Conservation (phyloP, 2,329 filamentous ascomycete genomes). For the Sclerotinia trifoliorum region DNA sequence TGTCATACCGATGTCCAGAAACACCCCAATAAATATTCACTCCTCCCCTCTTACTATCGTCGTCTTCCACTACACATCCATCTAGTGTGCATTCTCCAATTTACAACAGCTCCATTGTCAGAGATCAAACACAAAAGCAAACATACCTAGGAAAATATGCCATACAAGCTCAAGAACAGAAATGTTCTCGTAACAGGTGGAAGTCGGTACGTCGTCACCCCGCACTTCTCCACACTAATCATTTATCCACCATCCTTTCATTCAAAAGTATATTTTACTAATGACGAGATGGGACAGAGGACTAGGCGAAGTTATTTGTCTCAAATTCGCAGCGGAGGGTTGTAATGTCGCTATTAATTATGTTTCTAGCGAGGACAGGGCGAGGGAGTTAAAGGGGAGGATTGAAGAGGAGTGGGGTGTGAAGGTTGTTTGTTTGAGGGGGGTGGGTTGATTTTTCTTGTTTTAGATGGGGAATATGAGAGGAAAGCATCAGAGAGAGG, state of each 20-base stretch:
- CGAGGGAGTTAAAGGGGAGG: slow-evolving; percentile 52
- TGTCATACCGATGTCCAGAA: not conserved
- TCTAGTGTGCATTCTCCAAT: not conserved
- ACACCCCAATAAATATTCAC: not conserved
- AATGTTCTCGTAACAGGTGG: slow-evolving; percentile 65
- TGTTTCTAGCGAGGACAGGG: slow-evolving; percentile 53
- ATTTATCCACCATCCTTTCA: not conserved
- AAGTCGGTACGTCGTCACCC: slow-evolving; percentile 51
- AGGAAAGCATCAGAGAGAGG: not conserved
- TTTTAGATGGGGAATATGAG: no score
- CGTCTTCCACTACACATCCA: not conserved
- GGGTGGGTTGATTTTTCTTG: slow-evolving; percentile 43
- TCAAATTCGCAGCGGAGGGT: slow-evolving; percentile 62
- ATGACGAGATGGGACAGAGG: slow-evolving; percentile 47
- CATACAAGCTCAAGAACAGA: slow-evolving; percentile 58
- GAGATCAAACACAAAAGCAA: not conserved
- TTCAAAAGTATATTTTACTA: not conserved
- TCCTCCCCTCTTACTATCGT: not conserved
- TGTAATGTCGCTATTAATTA: slow-evolving; percentile 67
- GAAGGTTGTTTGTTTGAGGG: slow-evolving; percentile 55
- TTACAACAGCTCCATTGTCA: not conserved
- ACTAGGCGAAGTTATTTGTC: slow-evolving; percentile 58
- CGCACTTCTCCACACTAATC: not conserved
- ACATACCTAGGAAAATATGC: slow-evolving; percentile 47
- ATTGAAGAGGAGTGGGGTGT: slow-evolving; percentile 51